Evolutionary conservation across 73 alveolate genomes (phyloP).

Genomic region (Blepharisma japonicum): DNA sequence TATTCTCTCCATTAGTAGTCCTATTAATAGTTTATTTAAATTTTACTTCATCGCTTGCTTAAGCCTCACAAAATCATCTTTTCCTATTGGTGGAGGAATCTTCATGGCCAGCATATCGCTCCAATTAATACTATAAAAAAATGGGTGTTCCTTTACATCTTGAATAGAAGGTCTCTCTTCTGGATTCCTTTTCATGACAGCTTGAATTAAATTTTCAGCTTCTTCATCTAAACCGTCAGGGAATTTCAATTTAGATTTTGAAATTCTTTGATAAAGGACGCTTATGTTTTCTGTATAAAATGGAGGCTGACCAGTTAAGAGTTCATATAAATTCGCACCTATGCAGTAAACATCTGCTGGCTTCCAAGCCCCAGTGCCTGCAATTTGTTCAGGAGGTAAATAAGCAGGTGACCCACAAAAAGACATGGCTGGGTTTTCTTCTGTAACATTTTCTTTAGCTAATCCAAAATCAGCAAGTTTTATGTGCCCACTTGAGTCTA

Average conservation of each 20-base stretch:
- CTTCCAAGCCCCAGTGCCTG: conserved; percentile 74
- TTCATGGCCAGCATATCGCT: neutral
- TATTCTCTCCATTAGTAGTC: too few species aligned
- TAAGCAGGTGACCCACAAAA: conserved; percentile 83
- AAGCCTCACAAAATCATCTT: too few species aligned
- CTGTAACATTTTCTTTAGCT: conserved; percentile 84
- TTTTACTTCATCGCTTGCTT: too few species aligned
- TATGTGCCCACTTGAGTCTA: conserved; percentile 93
- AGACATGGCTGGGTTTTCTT: conserved; percentile 45
- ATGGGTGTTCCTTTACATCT: neutral
- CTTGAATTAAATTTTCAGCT: neutral
- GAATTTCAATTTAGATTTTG: conserved; percentile 63
- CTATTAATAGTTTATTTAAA: too few species aligned
- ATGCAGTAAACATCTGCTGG: conserved; percentile 88
- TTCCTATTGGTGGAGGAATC: neutral
- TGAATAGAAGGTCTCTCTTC: neutral
- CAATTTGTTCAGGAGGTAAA: conserved; percentile 87
- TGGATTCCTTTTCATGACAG: neutral
- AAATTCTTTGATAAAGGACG: conserved; percentile 75
- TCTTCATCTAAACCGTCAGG: conserved; percentile 49
- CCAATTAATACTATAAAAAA: neutral
- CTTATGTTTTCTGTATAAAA: conserved; percentile 80
- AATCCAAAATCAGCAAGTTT: conserved; percentile 93
- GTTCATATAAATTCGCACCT: conserved; percentile 90
- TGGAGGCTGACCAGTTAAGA: conserved; percentile 92